Percentiles rank a stretch among this genome's conserved stretches.
These are phyloP conservation scores for Calonectria hawksworthii DNA, from an alignment of 2,329 filamentous ascomycete species.

Conservation along the genomic window DNA sequence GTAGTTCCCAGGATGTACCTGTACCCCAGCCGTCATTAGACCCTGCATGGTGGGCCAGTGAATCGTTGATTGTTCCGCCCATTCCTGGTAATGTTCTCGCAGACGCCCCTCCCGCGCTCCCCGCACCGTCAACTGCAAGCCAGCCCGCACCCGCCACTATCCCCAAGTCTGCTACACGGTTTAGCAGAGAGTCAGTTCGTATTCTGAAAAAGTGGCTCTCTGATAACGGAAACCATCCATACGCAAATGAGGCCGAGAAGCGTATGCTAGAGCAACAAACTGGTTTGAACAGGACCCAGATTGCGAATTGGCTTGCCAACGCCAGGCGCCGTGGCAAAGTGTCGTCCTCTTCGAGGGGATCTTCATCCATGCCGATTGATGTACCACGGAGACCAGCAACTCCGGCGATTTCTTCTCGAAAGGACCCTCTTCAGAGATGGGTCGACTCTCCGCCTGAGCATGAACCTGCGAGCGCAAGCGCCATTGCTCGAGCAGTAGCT, in stretches of 20 bases:
- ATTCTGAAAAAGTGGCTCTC: constrained; percentile 84
- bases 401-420: constrained; percentile 45
- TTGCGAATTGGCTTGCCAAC: constrained; percentile 92
- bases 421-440: constrained; percentile 47
- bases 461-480: constrained; percentile 46
- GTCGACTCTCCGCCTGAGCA: constrained; percentile 48
- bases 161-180: constrained; percentile 22
- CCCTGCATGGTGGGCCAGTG: neutral
- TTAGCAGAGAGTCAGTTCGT: constrained; percentile 81
- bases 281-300: constrained; percentile 82
- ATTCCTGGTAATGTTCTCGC: neutral
- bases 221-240: constrained; percentile 81
- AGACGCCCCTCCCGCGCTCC: neutral
- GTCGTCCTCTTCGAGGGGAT: neutral
- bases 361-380: constrained; percentile 59
- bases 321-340: constrained; percentile 83
- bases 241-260: constrained; percentile 86
- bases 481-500: constrained; percentile 46
- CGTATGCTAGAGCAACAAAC: constrained; percentile 80
- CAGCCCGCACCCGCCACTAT: neutral
- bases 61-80: neutral
- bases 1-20: neutral
- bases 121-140: neutral
- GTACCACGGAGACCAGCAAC: constrained; percentile 62
- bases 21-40: neutral